Evolutionary conservation across 192 early-diverging fungal genomes (phyloP).

Genomic region (Fimicolochytrium jonesii): DNA sequence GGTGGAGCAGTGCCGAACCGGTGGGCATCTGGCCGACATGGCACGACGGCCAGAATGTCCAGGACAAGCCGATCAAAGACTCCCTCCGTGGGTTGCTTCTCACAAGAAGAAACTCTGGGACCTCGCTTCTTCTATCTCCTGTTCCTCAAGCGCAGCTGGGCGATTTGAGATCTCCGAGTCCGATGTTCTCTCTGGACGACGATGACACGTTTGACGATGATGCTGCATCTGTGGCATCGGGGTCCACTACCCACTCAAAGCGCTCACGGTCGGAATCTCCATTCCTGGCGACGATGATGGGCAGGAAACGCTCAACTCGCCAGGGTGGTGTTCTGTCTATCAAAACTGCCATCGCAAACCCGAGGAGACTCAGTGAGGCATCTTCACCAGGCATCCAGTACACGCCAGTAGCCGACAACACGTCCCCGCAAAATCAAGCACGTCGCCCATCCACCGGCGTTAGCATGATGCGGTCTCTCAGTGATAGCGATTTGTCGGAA

Average conservation of each 20-base stretch:
- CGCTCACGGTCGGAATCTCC: conserved; percentile 12
- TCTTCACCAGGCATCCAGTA: background rate
- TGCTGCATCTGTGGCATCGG: conserved; percentile 16
- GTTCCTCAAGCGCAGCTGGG: background rate
- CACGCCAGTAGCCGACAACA: conserved; percentile 1
- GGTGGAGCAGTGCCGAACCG: conserved; percentile 33
- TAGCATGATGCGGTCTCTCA: conserved; percentile 31
- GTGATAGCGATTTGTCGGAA: conserved; percentile 44
- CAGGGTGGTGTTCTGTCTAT: conserved; percentile 11
- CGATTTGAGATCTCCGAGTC: conserved; percentile 38
- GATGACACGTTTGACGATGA: conserved; percentile 31
- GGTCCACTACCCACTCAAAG: conserved; percentile 22
- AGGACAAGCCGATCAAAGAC: background rate
- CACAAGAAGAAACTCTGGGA: conserved; percentile 10
- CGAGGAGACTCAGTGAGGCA: background rate
- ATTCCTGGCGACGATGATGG: conserved; percentile 4
- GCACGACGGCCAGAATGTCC: conserved; percentile 27
- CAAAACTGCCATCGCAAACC: background rate
- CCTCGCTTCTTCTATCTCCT: conserved; percentile 15
- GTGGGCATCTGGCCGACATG: conserved; percentile 41
- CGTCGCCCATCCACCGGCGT: background rate
- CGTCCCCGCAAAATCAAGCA: background rate
- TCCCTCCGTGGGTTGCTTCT: conserved; percentile 4
- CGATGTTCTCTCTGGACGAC: conserved; percentile 39
- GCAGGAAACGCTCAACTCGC: conserved; percentile 16